Conservation (phyloP, 805 yeast species). For the Candida golubevii region DNA sequence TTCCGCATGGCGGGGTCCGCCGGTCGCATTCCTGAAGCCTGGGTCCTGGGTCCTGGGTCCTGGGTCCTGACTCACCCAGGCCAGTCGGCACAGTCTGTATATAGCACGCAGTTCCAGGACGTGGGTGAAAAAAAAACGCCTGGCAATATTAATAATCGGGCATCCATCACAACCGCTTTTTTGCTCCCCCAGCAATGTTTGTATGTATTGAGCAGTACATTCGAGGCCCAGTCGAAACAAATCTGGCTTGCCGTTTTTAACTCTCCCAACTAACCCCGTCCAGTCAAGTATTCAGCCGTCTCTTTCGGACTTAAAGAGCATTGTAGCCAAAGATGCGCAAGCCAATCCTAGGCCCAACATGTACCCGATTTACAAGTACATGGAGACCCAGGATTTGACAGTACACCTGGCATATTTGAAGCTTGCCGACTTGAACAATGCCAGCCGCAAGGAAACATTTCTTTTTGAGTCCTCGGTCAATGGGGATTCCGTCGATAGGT, state of each 20-base stretch:
- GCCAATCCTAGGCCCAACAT: constrained; percentile 49
- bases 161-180: too few species aligned
- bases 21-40: neutral
- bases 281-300: constrained; percentile 37
- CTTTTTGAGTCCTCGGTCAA: constrained; percentile 84
- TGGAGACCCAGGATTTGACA: constrained; percentile 73
- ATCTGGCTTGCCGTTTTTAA: neutral
- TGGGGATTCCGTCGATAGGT: constrained; percentile 86
- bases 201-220: neutral
- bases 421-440: constrained; percentile 59
- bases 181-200: neutral
- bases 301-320: constrained; percentile 23
- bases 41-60: too few species aligned
- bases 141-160: too few species aligned
- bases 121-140: too few species aligned
- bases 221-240: neutral
- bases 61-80: too few species aligned
- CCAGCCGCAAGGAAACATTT: constrained; percentile 61
- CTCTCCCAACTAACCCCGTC: neutral
- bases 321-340: constrained; percentile 19
- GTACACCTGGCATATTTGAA: constrained; percentile 90
- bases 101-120: too few species aligned
- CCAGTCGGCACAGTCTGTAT: too few species aligned
- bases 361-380: constrained; percentile 74
- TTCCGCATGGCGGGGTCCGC: too few species aligned